phyloP scores from a whole-genome alignment of 805 yeast species.

The Spathaspora gorwiae region DNA sequence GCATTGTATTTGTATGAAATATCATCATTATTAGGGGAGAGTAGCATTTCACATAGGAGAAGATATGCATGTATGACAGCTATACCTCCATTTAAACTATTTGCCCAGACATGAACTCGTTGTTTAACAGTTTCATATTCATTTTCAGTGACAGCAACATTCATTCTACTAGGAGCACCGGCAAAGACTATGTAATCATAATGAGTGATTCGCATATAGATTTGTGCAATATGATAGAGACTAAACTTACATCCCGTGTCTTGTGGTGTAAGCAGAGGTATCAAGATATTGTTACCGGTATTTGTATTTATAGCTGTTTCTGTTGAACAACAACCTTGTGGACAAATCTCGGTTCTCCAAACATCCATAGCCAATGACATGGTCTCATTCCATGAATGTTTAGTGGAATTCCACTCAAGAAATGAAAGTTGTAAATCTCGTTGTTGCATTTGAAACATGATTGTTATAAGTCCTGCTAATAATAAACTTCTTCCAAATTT shows the following conservation, averaged over 20 bases:
- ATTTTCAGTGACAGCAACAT: conserved; percentile 50
- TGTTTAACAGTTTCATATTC: conserved; percentile 47
- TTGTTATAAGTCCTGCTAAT: conserved; percentile 19
- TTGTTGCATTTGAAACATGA: conserved; percentile 24
- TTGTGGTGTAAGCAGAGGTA: conserved; percentile 15
- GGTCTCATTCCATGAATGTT: conserved; percentile 24
- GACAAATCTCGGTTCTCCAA: conserved; percentile 22
- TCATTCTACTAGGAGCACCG: conserved; percentile 34
- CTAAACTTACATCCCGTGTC: conserved; percentile 23
- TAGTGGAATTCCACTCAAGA: conserved; percentile 19
- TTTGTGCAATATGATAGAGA: conserved; percentile 25
- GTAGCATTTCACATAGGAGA: conserved; percentile 57
- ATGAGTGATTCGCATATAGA: conserved; percentile 23
- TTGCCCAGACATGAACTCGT: conserved; percentile 52
- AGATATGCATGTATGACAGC: conserved; percentile 59
- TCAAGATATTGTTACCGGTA: conserved; percentile 8
- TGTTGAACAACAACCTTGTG: conserved; percentile 15
- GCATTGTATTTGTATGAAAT: conserved; percentile 45
- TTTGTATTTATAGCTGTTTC: conserved; percentile 11
- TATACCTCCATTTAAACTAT: conserved; percentile 43
- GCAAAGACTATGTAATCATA: conserved; percentile 27
- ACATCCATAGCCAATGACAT: conserved; percentile 25
- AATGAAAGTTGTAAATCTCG: conserved; percentile 21
- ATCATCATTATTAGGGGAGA: conserved; percentile 49
- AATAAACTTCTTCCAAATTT: conserved; percentile 20